Base-by-base conservation (phyloP, 164 flowering plant species). In the Annona cherimola region DNA sequence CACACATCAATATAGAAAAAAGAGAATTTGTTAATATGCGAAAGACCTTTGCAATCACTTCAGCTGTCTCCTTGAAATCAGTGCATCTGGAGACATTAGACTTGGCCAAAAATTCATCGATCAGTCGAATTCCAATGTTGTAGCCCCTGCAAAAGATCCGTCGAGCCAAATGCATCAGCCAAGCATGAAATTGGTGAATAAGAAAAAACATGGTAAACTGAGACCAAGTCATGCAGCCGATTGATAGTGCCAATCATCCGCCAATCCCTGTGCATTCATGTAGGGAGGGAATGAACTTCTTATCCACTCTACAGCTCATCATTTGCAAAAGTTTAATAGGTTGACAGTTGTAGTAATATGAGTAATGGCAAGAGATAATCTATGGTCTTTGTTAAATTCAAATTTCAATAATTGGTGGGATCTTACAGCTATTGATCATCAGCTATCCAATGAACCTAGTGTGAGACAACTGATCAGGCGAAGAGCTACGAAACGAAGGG, bases 11-110 rank as follows among this genome's bases (percentile, higher is more conserved):
- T 40, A 16, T 11, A 5, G 14, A 12, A n/a, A 42, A 64, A 35
- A 71, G 64, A 14, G 18, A 35, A 46, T 2, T 35, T 7, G 14
- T 55, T 16, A 63, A 26, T 11, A 45, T 64, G 44, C 4, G 57
- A 60, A 61, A 60, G 55, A 94, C 99, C 97, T 94, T 94, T 63
- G 99, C 99, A 80, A 94, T 92, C 20, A 86, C 89, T 76, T 94
- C 97, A 79, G 97, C 95, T 8, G 99, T 92, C 78, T 93, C 99
- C 84, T 83, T 92, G 83, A 94, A 94, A 79, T 94, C 97, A 42
- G 88, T 90, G 78, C 99, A 94, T 78, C 96, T 87, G 4, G 93
- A 81, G 63, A 94, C 88, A 79, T 87, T 86, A 5, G 99, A 94
- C 83, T 90, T 94, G 4, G 97, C 99, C n/a, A 94, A 84, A 76